phyloP scores from a whole-genome alignment of 306 rosid genomes.

The Luffa acutangula region DNA sequence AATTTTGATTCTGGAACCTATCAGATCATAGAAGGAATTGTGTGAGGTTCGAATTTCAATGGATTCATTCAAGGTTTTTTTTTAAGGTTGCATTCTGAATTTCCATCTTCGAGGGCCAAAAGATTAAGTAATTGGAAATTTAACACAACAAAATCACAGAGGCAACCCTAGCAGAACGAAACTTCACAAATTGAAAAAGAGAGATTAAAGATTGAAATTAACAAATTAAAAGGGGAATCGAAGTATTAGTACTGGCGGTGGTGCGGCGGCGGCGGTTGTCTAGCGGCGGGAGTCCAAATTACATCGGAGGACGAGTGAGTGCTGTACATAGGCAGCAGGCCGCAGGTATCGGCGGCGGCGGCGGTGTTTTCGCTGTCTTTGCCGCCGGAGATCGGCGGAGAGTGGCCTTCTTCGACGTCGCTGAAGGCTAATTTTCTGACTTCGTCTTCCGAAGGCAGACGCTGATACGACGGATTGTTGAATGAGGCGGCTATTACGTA shows the following conservation, averaged over 20 bases:
- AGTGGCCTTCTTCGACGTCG: constrained; percentile 27
- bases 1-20: no score
- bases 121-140: not conserved
- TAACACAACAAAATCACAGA: not conserved
- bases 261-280: constrained; percentile 45
- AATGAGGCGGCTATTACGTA: constrained; percentile 59
- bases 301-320: constrained; percentile 61
- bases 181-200: not conserved
- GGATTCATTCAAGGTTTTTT: not conserved
- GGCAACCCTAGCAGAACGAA: not conserved
- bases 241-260: not conserved
- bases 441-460: constrained; percentile 58
- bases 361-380: constrained; percentile 6
- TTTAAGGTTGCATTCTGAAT: not conserved
- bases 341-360: constrained; percentile 11
- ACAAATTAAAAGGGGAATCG: not conserved
- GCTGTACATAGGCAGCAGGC: constrained; percentile 41
- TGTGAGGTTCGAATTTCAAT: not conserved
- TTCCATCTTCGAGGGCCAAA: not conserved
- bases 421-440: constrained; percentile 22
- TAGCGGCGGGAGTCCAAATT: constrained; percentile 75
- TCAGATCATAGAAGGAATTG: no score
- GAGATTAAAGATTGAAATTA: not conserved
- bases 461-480: constrained; percentile 60
- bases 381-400: not conserved